A percentile compares a stretch with the other conserved stretches of the same genome.
Conservation (phyloP, 1,284 basidiomycete genomes). For the Singerocomus rubriflavus region DNA sequence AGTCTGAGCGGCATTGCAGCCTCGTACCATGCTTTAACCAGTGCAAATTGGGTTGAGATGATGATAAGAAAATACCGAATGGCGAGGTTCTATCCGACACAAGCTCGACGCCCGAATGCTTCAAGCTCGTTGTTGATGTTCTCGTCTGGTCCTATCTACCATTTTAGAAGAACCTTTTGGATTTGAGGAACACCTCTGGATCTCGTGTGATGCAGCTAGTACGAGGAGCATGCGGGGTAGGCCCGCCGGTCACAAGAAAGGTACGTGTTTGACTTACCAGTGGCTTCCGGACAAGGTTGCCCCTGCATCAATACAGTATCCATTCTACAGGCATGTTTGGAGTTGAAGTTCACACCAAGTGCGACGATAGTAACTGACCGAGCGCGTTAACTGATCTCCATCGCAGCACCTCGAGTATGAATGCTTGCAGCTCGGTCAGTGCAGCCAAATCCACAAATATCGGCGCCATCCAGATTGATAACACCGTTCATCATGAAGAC, state of each 20-base stretch:
- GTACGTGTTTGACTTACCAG: conserved; percentile 38
- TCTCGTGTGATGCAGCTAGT: conserved; percentile 53
- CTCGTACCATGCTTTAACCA: too few relatives aligned
- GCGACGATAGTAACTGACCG: conserved; percentile 8
- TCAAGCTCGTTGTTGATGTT: conserved; percentile 47
- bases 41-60: not conserved
- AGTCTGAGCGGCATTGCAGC: too few relatives aligned
- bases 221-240: too few relatives aligned
- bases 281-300: conserved; percentile 57
- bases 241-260: not conserved
- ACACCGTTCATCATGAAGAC: not conserved
- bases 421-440: conserved; percentile 26
- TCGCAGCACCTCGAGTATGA: conserved; percentile 26
- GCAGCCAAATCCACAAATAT: conserved; percentile 23
- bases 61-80: conserved; percentile 18
- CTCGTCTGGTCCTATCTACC: conserved; percentile 54
- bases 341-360: too few relatives aligned
- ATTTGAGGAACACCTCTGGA: conserved; percentile 55
- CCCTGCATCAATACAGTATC: conserved; percentile 57
- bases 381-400: conserved; percentile 32
- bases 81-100: conserved; percentile 60
- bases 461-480: conserved; percentile 15
- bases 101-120: conserved; percentile 57
- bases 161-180: conserved; percentile 54
- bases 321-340: conserved; percentile 34